These are phyloP conservation scores for Leishmania martiniquensis DNA, from an alignment of 208 protist genomes.

Conservation along the genomic window DNA sequence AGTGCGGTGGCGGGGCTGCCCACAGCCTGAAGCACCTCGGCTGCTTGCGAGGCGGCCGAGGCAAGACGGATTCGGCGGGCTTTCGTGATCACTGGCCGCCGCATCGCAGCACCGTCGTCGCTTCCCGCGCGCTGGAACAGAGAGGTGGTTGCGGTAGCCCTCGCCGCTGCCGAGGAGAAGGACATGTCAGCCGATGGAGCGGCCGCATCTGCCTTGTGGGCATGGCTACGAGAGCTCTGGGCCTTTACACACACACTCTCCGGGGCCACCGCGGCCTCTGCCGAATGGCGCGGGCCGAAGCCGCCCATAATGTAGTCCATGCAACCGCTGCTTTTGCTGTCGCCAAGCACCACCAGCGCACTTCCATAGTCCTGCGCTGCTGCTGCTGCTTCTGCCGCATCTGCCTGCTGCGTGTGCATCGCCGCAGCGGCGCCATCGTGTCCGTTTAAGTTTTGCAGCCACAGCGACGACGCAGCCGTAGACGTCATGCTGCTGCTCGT, in stretches of 20 bases:
- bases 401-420: conserved; percentile 10
- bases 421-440: conserved; percentile 3
- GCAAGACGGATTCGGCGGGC: conserved; percentile 52
- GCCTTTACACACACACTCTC: not conserved
- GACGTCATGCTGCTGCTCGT: conserved; percentile 1
- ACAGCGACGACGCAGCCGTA: conserved; percentile 12
- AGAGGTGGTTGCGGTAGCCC: not conserved
- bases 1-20: conserved; percentile 35
- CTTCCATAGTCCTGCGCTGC: conserved; percentile 2
- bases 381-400: not conserved
- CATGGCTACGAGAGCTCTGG: not conserved
- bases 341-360: conserved; percentile 1
- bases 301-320: conserved; percentile 21
- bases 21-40: conserved; percentile 31
- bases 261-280: conserved; percentile 8
- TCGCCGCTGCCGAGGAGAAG: conserved; percentile 1
- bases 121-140: not conserved
- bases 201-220: not conserved
- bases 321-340: not conserved
- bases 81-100: conserved; percentile 48
- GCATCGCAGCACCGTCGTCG: not conserved
- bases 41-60: conserved; percentile 32
- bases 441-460: conserved; percentile 1
- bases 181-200: not conserved
- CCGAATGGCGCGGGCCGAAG: conserved; percentile 13